Evolutionary conservation across 106 monocot species (phyloP).

Genomic region (Acanthochlamys bracteata): DNA sequence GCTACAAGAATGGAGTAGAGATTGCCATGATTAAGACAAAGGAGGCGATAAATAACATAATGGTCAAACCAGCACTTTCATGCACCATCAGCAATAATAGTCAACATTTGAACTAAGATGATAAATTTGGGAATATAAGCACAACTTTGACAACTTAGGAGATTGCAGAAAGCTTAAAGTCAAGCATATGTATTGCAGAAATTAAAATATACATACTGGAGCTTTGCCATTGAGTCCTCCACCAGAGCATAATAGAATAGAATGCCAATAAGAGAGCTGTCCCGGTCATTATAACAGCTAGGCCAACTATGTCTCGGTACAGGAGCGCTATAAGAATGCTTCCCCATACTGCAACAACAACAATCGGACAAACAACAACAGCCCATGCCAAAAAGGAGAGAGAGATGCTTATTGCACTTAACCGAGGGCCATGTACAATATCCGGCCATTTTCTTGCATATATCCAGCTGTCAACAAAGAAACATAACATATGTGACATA

Average conservation of each 20-base stretch:
- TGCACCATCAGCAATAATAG: too few species aligned
- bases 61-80: too few species aligned
- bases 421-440: conserved; percentile 53
- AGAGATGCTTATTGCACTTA: conserved; percentile 53
- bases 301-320: conserved; percentile 63
- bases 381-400: conserved; percentile 64
- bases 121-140: too few species aligned
- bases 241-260: conserved; percentile 99
- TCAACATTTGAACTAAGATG: too few species aligned
- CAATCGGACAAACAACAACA: conserved; percentile 64
- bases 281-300: conserved; percentile 91
- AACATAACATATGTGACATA: too few species aligned
- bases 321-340: conserved; percentile 55
- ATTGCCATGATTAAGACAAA: too few species aligned
- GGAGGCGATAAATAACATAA: too few species aligned
- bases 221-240: conserved; percentile 99
- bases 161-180: too few species aligned
- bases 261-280: conserved; percentile 82
- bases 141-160: too few species aligned
- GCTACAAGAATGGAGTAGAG: too few species aligned
- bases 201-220: conserved; percentile 82
- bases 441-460: conserved; percentile 99
- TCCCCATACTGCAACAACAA: conserved; percentile 69
- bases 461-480: conserved; percentile 68
- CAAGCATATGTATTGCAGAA: too few species aligned